Conservation (phyloP, 2,329 filamentous ascomycete genomes). For the Fusarium pseudoanthophilum region DNA sequence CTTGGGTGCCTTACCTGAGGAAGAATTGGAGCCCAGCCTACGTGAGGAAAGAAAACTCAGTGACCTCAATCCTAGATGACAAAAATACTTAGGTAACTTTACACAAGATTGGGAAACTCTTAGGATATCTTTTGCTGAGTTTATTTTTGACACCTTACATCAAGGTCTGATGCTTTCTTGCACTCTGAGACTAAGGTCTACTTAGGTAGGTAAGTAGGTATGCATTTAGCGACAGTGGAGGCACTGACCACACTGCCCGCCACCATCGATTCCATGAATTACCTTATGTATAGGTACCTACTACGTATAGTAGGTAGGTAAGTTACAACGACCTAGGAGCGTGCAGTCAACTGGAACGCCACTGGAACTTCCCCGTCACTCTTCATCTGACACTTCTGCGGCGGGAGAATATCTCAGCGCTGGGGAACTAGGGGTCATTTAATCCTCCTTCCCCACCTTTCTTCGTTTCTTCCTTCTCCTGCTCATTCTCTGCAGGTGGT, state of each 20-base stretch:
- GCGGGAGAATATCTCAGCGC: constrained; percentile 27
- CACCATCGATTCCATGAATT: neutral
- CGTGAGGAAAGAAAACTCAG: neutral
- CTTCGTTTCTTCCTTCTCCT: constrained; percentile 37
- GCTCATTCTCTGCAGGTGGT: constrained; percentile 27
- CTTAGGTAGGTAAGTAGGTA: neutral
- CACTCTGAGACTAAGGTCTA: neutral
- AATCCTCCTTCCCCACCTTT: constrained; percentile 43
- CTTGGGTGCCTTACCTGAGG: constrained; percentile 36
- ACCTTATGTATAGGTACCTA: neutral
- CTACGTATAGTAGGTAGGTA: too few species aligned
- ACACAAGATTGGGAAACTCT: neutral
- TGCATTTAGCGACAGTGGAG: constrained; percentile 4
- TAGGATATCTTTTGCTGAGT: neutral
- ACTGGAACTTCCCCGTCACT: constrained; percentile 29
- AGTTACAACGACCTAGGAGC: neutral
- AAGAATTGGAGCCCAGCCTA: constrained; percentile 9
- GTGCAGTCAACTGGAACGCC: constrained; percentile 9
- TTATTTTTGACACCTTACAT: neutral
- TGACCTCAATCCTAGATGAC: neutral
- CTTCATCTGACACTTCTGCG: constrained; percentile 29
- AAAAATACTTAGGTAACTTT: neutral
- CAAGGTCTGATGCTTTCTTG: neutral
- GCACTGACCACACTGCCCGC: constrained; percentile 11
- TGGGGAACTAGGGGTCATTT: constrained; percentile 29